Evolutionary conservation across 1,139 yeast species (phyloP).

Genomic region (Yamadazyma sp.): DNA sequence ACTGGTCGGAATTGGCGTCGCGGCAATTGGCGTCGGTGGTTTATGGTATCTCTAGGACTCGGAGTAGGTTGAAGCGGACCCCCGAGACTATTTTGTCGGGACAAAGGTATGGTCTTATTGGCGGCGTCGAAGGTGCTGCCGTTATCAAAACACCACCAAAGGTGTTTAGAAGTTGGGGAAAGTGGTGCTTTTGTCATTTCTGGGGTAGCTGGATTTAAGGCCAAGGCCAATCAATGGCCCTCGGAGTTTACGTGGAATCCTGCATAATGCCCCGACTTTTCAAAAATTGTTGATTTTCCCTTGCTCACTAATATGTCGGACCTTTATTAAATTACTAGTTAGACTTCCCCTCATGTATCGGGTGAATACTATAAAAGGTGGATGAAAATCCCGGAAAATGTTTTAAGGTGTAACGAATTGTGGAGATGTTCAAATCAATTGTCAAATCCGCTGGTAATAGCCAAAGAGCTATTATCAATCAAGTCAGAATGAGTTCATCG

Average conservation of each 20-base stretch:
- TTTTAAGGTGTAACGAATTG: background rate
- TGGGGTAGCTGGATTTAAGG: too few relatives aligned
- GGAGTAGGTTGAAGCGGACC: too few relatives aligned
- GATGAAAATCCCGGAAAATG: background rate
- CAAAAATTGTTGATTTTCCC: too few relatives aligned
- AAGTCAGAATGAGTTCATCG: conserved; percentile 12
- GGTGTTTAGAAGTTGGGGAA: too few relatives aligned
- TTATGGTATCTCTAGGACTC: too few relatives aligned
- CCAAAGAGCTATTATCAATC: conserved; percentile 6
- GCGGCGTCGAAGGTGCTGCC: too few relatives aligned
- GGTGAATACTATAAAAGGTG: background rate
- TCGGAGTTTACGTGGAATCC: background rate
- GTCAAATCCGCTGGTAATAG: conserved; percentile 5
- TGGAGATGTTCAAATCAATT: conserved; percentile 11
- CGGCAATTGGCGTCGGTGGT: too few relatives aligned
- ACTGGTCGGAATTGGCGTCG: background rate
- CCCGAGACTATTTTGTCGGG: too few relatives aligned
- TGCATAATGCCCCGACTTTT: too few relatives aligned
- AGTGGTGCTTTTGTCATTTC: too few relatives aligned
- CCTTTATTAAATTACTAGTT: conserved; percentile 2
- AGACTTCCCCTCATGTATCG: conserved; percentile 5
- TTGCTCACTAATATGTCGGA: background rate
- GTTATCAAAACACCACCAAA: too few relatives aligned
- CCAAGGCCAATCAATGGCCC: background rate
- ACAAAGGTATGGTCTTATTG: too few relatives aligned